Base-by-base conservation (phyloP, 495 filamentous ascomycete species). In the Neurospora sp. region DNA sequence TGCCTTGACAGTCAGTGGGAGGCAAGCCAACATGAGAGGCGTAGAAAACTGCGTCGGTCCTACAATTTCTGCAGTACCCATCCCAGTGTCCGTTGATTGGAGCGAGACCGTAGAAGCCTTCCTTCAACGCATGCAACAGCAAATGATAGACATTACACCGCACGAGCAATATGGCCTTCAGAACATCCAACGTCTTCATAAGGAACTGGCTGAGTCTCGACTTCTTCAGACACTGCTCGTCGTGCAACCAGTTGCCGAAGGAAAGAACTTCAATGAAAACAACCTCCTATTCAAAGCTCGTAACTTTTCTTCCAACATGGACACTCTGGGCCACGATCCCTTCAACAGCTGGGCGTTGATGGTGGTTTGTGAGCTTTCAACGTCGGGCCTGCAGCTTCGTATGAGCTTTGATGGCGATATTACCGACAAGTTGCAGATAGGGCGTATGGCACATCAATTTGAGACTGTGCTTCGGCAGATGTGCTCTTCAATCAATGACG, bases 51-150 rank as follows among this genome's bases (percentile, higher is more conserved):
- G 88, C 65, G 75, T 81, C 1, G 87, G 87, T 0, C 84, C 89
- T 0, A 81, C 88, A 0, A 85, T 91, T 45, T 84, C 89, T 10
- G 90, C 90, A 0, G 78, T 90, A 0, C 90, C 90, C 10, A 78
- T 87, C 16, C 82, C 88, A 3, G 77, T 82, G 42, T 44, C 42
- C 2, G 42, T 44, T 3, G 42, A 44, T 18, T 44, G 42, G 42
- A 44, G 16, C 42, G 42, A 44, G 7, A 44, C 42, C 0, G 7
- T 44, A 0, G 18, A 44, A 8, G 42, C 18, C 1, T 44, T 44
- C 42, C 42, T 44, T 7, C 3, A n/a, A 7, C 42, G 42, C 42
- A 44, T 44, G 42, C 42, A 44, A n/a, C 42, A 44, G 18, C 42
- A 44, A 3, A 44, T 44, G 42, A 44, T 44, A 44, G 42, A 44